Base-by-base conservation (phyloP, 2,329 filamentous ascomycete genomes). In the Pseudogymnoascus pannorum region DNA sequence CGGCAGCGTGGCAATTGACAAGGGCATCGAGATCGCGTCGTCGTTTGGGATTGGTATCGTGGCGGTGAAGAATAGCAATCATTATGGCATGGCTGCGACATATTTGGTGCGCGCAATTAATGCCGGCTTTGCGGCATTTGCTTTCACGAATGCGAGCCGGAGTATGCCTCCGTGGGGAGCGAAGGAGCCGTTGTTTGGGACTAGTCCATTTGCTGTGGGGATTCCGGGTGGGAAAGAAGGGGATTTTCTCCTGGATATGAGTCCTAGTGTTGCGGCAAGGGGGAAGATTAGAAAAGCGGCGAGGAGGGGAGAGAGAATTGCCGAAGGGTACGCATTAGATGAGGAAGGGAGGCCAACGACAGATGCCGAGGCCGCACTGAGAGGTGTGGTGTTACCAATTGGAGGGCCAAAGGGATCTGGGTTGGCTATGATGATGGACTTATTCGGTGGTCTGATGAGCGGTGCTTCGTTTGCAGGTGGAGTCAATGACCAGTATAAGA, bases 331-430 rank as follows among this genome's bases (percentile, higher is more conserved):
- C 38, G 68, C 68, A 0, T 60, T 68, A 4, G 68, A 70, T 33
- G 57, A 42, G 16, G 51, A 68, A 24, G 68, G 68, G 0, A 44
- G 58, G 7, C 65, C 64, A 9, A 70, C 68, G 8, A 67, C 64
- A 4, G 64, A 70, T 18, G 44, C 68, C 0, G 61, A 65, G 11
- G 67, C 60, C 6, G 68, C 66, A 4, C 61, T 70, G 1, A 61
- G 64, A n/a, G 65, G 67, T 8, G 62, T 64, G 4, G 63, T 70
- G 61, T 54, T 66, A 65, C 72, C 85, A 2, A 79, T 86, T 78
- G 82, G 83, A 8, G 83, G 84, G 1, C 82, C 83, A 0, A 86
- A 86, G 69, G 84, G 84, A 5, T 82, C 80, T 11, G 84, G 77
- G 1, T 70, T 86, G 18, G 35, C 74, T 79, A 78, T 86, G 57